phyloP scores from a whole-genome alignment of 2,329 filamentous ascomycete species.

The Exophiala oligosperma region DNA sequence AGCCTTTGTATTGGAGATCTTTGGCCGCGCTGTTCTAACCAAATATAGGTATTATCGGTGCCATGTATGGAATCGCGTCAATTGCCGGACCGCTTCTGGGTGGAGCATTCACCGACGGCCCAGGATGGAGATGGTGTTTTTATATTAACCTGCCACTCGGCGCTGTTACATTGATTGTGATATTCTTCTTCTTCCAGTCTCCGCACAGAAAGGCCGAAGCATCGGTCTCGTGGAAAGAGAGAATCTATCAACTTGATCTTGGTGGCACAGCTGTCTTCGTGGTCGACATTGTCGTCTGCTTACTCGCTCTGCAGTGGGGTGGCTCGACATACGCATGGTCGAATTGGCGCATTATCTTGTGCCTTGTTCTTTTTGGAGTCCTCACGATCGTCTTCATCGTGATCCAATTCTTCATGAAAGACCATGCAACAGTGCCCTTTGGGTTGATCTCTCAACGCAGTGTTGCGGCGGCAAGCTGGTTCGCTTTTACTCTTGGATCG shows the following conservation, averaged over 20 bases:
- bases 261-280: slow-evolving; percentile 48
- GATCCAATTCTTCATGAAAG: slow-evolving; percentile 48
- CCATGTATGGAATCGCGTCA: slow-evolving; percentile 45
- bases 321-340: slow-evolving; percentile 47
- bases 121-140: slow-evolving; percentile 40
- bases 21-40: neutral
- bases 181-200: slow-evolving; percentile 49
- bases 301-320: slow-evolving; percentile 52
- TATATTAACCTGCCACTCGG: slow-evolving; percentile 48
- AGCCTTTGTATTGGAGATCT: neutral
- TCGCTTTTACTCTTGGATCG: slow-evolving; percentile 39
- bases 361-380: slow-evolving; percentile 50
- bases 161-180: slow-evolving; percentile 43
- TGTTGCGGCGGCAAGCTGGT: slow-evolving; percentile 35
- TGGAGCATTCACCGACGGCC: slow-evolving; percentile 44
- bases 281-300: slow-evolving; percentile 45
- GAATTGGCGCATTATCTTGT: slow-evolving; percentile 46
- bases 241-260: slow-evolving; percentile 44
- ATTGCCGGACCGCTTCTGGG: slow-evolving; percentile 39
- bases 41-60: slow-evolving; percentile 37
- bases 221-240: slow-evolving; percentile 36
- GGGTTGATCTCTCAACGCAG: slow-evolving; percentile 50
- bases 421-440: slow-evolving; percentile 52
- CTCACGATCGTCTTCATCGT: slow-evolving; percentile 47
- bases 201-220: slow-evolving; percentile 35